phyloP scores from a whole-genome alignment of 2,329 filamentous ascomycete genomes.

The Lachnellula subtilissima region DNA sequence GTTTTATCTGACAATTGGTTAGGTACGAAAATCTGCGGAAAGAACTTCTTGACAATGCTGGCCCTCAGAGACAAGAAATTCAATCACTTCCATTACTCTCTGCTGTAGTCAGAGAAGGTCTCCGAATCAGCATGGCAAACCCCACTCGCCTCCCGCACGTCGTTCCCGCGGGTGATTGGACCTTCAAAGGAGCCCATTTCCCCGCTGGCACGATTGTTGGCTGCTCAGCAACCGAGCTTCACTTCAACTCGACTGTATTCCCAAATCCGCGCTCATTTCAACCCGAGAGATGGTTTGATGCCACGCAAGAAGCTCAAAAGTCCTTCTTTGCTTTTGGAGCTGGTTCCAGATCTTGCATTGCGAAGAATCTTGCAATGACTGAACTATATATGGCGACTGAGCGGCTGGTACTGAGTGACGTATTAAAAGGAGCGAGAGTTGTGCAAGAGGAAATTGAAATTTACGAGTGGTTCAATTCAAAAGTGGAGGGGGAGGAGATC shows the following conservation, averaged over 20 bases:
- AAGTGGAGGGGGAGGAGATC: conserved; percentile 45
- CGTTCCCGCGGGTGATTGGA: conserved; percentile 34
- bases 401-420: conserved; percentile 38
- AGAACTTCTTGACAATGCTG: conserved; percentile 29
- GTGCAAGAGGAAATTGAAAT: conserved; percentile 42
- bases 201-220: conserved; percentile 43
- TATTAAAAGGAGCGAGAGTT: conserved; percentile 40
- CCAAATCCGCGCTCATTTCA: conserved; percentile 38
- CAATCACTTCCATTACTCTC: conserved; percentile 41
- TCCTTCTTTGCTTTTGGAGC: conserved; percentile 46
- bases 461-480: conserved; percentile 53
- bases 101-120: conserved; percentile 45
- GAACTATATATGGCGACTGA: conserved; percentile 41
- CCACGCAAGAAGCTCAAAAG: conserved; percentile 36
- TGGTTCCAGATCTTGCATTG: conserved; percentile 45
- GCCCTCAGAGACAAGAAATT: conserved; percentile 27
- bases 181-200: conserved; percentile 30
- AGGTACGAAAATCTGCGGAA: conserved; percentile 34
- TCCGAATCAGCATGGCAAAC: conserved; percentile 48
- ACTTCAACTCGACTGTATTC: conserved; percentile 41
- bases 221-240: conserved; percentile 41
- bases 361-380: conserved; percentile 41
- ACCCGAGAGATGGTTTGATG: conserved; percentile 45
- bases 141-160: conserved; percentile 45
- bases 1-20: background rate